phyloP scores from a whole-genome alignment of 176 grass and related monocot genomes.

The Musa itinerans region DNA sequence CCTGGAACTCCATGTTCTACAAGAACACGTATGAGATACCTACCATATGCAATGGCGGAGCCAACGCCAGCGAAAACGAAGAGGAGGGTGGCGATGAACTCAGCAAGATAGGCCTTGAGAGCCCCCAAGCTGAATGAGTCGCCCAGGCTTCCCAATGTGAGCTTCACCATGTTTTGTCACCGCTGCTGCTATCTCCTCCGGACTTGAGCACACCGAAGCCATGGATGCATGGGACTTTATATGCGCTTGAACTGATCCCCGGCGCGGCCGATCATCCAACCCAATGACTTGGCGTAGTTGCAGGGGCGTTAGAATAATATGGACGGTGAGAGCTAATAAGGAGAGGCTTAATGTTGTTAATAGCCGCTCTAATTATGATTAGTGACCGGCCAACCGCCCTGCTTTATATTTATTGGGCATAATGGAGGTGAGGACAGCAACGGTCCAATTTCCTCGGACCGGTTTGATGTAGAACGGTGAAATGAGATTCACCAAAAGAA shows the following conservation, averaged over 20 bases:
- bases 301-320: constrained; percentile 29
- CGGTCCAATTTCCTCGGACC: no score
- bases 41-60: constrained; percentile 74
- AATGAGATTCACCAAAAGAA: neutral
- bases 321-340: constrained; percentile 42
- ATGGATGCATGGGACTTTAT: constrained; percentile 24
- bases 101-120: constrained; percentile 59
- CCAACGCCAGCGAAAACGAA: constrained; percentile 88
- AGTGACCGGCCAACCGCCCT: constrained; percentile 63
- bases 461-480: no score
- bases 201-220: neutral
- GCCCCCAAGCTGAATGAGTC: constrained; percentile 60
- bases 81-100: constrained; percentile 88
- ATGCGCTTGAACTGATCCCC: constrained; percentile 27
- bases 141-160: constrained; percentile 56
- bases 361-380: constrained; percentile 28
- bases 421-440: constrained; percentile 28
- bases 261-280: neutral
- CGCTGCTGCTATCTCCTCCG: constrained; percentile 15
- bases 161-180: constrained; percentile 53
- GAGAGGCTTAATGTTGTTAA: constrained; percentile 12
- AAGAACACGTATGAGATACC: neutral
- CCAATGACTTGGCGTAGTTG: constrained; percentile 16
- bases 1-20: neutral
- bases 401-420: constrained; percentile 27